Evolutionary conservation across 495 filamentous ascomycete species (phyloP).

Genomic region (Tetracladium setigerum): DNA sequence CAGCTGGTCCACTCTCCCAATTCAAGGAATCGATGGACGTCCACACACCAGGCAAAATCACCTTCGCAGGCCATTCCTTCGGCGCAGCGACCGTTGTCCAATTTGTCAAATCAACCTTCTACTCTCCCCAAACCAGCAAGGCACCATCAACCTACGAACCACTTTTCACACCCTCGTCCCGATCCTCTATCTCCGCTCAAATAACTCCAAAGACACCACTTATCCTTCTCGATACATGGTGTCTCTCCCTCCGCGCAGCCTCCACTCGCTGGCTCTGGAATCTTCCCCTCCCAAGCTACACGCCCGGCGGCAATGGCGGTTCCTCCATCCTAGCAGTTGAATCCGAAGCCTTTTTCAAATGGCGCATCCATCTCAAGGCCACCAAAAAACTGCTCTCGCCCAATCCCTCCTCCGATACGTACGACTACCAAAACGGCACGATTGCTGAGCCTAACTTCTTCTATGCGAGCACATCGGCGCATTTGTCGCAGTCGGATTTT

Average conservation of each 20-base stretch:
- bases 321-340: constrained; percentile 52
- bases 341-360: constrained; percentile 64
- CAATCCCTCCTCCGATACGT: constrained; percentile 30
- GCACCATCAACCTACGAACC: constrained; percentile 24
- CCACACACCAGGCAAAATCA: constrained; percentile 58
- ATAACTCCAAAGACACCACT: constrained; percentile 53
- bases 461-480: constrained; percentile 54
- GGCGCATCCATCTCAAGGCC: constrained; percentile 53
- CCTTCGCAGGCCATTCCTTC: constrained; percentile 69
- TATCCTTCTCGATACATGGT: constrained; percentile 69
- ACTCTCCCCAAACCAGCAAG: constrained; percentile 24
- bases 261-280: constrained; percentile 49
- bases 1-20: constrained; percentile 36
- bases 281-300: constrained; percentile 60
- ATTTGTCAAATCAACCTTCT: constrained; percentile 65
- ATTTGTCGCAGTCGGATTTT: constrained; percentile 71
- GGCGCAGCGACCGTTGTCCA: constrained; percentile 64
- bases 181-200: constrained; percentile 45
- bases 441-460: constrained; percentile 44
- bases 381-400: constrained; percentile 50
- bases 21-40: constrained; percentile 53
- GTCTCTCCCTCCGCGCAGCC: constrained; percentile 52
- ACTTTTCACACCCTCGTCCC: constrained; percentile 40
- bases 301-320: constrained; percentile 35
- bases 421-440: constrained; percentile 12